Conservation (phyloP, 768 basidiomycete genomes). For the Auriscalpium orientale region DNA sequence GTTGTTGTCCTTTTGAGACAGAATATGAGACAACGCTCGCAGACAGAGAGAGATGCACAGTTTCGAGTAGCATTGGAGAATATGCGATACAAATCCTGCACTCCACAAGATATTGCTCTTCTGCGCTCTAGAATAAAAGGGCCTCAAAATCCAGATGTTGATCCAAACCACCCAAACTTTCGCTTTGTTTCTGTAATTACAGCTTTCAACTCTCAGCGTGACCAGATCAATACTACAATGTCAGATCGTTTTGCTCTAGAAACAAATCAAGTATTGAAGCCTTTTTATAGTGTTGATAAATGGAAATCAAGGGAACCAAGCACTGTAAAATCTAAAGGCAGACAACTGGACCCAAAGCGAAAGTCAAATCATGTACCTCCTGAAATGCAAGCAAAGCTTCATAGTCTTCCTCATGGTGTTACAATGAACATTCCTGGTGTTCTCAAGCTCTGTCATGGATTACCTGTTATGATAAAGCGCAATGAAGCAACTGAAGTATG, state of each 20-base stretch:
- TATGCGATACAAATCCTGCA: conserved; percentile 24
- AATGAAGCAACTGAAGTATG: conserved; percentile 20
- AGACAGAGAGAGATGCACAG: conserved; percentile 19
- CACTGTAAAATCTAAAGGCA: not conserved
- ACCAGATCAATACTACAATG: conserved; percentile 29
- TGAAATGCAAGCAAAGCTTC: conserved; percentile 13
- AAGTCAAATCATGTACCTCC: not conserved
- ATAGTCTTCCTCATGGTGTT: conserved; percentile 14
- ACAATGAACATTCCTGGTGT: conserved; percentile 14
- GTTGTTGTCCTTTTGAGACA: conserved; percentile 15
- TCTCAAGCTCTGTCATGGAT: conserved; percentile 14
- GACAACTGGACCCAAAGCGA: not conserved
- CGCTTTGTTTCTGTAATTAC: conserved; percentile 33
- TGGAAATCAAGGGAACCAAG: too few species aligned
- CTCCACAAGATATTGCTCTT: conserved; percentile 29
- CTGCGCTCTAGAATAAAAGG: conserved; percentile 21
- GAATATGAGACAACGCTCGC: conserved; percentile 12
- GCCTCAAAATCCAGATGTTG: not conserved
- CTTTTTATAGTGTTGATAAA: conserved; percentile 22
- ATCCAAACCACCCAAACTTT: conserved; percentile 17
- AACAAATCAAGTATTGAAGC: conserved; percentile 16
- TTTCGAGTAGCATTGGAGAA: conserved; percentile 28
- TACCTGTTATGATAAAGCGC: conserved; percentile 18
- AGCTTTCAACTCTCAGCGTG: conserved; percentile 27
- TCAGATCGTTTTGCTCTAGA: conserved; percentile 27